Conservation (phyloP, 2,329 filamentous ascomycete species). For the Cordyceps pruinosa region DNA sequence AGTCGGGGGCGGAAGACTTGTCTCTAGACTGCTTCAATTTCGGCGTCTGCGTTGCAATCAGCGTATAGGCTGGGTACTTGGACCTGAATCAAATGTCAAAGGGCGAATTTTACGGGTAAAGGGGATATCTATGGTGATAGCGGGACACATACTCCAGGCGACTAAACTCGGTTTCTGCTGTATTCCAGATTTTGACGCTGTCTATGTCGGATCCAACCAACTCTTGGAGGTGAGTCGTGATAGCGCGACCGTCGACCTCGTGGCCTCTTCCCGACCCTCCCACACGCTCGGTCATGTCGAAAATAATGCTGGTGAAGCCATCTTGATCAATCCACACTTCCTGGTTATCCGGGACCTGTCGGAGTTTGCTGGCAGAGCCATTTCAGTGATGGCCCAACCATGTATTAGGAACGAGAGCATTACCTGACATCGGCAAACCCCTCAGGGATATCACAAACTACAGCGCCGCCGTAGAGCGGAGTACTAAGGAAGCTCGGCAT, state of each 20-base stretch:
- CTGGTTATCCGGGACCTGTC: constrained; percentile 78
- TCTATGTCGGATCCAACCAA: constrained; percentile 59
- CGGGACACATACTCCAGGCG: constrained; percentile 41
- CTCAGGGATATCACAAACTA: constrained; percentile 59
- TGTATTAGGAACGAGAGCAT: constrained; percentile 12
- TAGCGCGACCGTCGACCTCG: constrained; percentile 61
- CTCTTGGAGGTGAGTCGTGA: constrained; percentile 63
- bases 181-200: constrained; percentile 59
- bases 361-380: constrained; percentile 51
- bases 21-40: constrained; percentile 28
- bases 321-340: constrained; percentile 83
- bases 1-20: constrained; percentile 43
- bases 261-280: constrained; percentile 45
- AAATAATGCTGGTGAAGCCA: constrained; percentile 79
- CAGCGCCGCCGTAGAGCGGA: constrained; percentile 65
- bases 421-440: constrained; percentile 70
- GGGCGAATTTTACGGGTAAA: neutral
- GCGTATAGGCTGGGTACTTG: constrained; percentile 56
- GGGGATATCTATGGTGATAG: neutral
- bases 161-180: constrained; percentile 52
- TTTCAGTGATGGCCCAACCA: neutral
- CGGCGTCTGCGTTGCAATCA: constrained; percentile 59
- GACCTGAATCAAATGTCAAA: constrained; percentile 25
- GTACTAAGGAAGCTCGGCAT: constrained; percentile 52
- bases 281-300: constrained; percentile 85